Evolutionary conservation across 2,329 filamentous ascomycete species (phyloP), one percentile per base, ranked within the genome.

Genomic region (Mycocentrospora acerina): DNA sequence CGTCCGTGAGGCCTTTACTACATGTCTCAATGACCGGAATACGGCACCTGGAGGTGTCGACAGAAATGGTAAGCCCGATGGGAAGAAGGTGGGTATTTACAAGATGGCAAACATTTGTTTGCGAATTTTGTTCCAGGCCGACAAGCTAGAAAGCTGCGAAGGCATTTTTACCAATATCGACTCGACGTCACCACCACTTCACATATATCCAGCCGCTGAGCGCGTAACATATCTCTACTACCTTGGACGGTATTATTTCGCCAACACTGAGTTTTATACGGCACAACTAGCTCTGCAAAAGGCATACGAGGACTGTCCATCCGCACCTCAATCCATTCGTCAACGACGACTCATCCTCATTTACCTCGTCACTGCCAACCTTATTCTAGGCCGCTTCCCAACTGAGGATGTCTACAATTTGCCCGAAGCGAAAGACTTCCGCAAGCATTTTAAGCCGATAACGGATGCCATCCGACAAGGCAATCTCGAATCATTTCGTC

Each of bases 161-260:
- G 89, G 91, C 65, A 87, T 96, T 57, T 93, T 96, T 62, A 85
- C 83, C 51, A 94, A 93, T 60, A 91, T 96, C 48, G 84, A 83
- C 33, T 83, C 86, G 40, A 86, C 88, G 50, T 90, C 88, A 0
- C 90, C 90, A 1, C 88, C 89, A 0, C 71, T 97, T 10, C 77
- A 80, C 2, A 79, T 88, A 35, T 97, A 94, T 59, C 89, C 90
- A 2, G 88, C 88, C 15, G 80, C 86, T 5, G 88, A 97, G 62
- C 82, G 90, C 32, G 89, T 95, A 34, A 95, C 90, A 3, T 97
- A 90, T 56, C 82, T 97, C 11, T 96, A 95, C 71, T 95, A 95
- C 62, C 83, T 97, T 5, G 91, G 91, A 13, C 85, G 90, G 42
- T 96, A 91, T 69, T 82, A 90, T 59, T 89, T 95, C 64, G 82